A percentile compares a stretch with the other conserved stretches of the same genome.
phyloP scores from a whole-genome alignment of 192 early-diverging fungal species.

The Backusella mclennaniae region DNA sequence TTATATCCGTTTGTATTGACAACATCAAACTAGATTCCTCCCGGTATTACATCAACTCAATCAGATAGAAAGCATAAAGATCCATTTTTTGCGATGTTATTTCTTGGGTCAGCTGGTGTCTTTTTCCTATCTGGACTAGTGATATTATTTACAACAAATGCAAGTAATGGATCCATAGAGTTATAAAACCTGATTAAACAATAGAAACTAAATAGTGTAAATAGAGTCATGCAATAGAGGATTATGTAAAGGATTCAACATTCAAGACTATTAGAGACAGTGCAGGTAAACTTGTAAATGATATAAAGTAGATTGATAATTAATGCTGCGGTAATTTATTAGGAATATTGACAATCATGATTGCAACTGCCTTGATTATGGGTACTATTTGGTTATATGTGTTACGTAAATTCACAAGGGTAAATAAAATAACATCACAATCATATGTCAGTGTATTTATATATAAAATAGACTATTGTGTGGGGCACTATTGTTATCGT shows the following conservation, averaged over 20 bases:
- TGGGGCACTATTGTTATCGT: slow-evolving; percentile 50
- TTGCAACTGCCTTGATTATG: slow-evolving; percentile 23
- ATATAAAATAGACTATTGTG: slow-evolving; percentile 32
- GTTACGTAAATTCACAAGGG: slow-evolving; percentile 37
- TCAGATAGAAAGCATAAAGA: slow-evolving; percentile 50
- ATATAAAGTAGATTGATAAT: not conserved
- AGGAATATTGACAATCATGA: slow-evolving; percentile 39
- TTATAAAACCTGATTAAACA: too few relatives aligned
- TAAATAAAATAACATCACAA: slow-evolving; percentile 6
- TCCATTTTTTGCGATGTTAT: slow-evolving; percentile 46
- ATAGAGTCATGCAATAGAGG: slow-evolving; percentile 27
- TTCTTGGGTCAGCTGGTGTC: slow-evolving; percentile 29
- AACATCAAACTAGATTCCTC: slow-evolving; percentile 24
- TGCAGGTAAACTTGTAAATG: slow-evolving; percentile 34
- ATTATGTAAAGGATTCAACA: slow-evolving; percentile 26
- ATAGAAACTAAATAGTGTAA: not conserved
- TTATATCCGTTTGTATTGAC: not conserved
- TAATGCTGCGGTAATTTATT: not conserved
- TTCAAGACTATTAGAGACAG: slow-evolving; percentile 46
- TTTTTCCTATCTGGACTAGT: slow-evolving; percentile 45
- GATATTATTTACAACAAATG: slow-evolving; percentile 50
- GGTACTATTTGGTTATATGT: slow-evolving; percentile 38
- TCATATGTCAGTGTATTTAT: not conserved
- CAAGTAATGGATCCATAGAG: slow-evolving; percentile 21
- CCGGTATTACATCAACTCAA: slow-evolving; percentile 41